phyloP scores from a whole-genome alignment of 345 rosid genomes.

The thale cress (Arabidopsis thaliana) region DNA sequence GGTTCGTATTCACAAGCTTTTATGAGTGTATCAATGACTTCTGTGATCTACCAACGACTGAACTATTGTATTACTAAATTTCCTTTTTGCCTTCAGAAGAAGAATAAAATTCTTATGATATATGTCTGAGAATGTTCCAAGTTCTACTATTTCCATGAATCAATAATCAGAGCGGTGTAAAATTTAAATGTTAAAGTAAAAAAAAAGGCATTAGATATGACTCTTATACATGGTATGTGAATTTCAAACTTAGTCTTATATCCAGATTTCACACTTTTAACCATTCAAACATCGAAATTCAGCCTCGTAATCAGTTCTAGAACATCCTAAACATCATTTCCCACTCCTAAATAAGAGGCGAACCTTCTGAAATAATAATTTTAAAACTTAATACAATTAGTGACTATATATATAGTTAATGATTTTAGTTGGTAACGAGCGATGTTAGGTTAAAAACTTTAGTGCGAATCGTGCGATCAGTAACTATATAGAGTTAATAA shows the following conservation, averaged over 20 bases:
- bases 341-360: too few species aligned
- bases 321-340: too few species aligned
- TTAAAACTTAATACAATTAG: neutral
- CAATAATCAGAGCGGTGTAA: neutral
- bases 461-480: too few species aligned
- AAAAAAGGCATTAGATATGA: constrained; percentile 2
- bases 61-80: constrained; percentile 6
- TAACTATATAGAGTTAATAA: too few species aligned
- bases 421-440: too few species aligned
- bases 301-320: too few species aligned
- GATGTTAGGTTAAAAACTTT: too few species aligned
- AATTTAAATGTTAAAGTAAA: neutral
- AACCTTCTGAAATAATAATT: too few species aligned
- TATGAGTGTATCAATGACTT: constrained; percentile 22
- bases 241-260: too few species aligned
- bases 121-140: constrained; percentile 10
- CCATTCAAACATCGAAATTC: too few species aligned
- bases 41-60: neutral
- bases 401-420: neutral
- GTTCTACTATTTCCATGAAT: constrained; percentile 19
- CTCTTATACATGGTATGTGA: neutral
- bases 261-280: too few species aligned
- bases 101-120: neutral
- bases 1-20: constrained; percentile 9
- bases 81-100: constrained; percentile 15